A percentile compares a stretch with the other conserved stretches of the same genome.
Conservation (phyloP, 352 stramenopile genomes). For the Pythium rishiriense region DNA sequence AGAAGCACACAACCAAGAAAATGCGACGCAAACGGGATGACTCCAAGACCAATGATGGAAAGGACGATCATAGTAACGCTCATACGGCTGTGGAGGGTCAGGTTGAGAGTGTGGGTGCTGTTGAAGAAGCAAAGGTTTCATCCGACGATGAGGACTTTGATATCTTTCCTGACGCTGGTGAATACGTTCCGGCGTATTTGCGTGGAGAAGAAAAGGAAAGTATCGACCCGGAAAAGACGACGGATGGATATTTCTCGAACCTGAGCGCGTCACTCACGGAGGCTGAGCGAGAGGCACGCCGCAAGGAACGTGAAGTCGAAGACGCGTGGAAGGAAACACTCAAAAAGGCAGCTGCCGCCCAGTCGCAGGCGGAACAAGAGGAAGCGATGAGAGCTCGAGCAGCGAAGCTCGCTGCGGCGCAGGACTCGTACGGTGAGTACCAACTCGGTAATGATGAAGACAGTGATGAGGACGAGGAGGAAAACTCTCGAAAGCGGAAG, state of each 20-base stretch:
- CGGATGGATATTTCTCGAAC: slow-evolving; percentile 59
- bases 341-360: slow-evolving; percentile 50
- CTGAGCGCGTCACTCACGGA: slow-evolving; percentile 69
- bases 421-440: slow-evolving; percentile 67
- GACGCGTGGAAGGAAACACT: slow-evolving; percentile 60
- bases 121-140: background rate
- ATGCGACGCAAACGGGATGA: slow-evolving; percentile 28
- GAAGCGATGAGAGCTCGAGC: slow-evolving; percentile 40
- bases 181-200: slow-evolving; percentile 70
- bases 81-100: too few relatives aligned
- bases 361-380: slow-evolving; percentile 44
- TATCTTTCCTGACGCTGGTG: slow-evolving; percentile 72
- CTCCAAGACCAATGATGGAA: background rate
- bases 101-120: too few relatives aligned
- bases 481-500: slow-evolving; percentile 38
- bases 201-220: slow-evolving; percentile 30
- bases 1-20: slow-evolving; percentile 30
- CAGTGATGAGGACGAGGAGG: slow-evolving; percentile 72
- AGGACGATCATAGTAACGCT: too few relatives aligned
- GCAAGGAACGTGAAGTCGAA: slow-evolving; percentile 48
- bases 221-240: background rate
- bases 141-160: slow-evolving; percentile 57
- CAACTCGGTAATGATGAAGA: slow-evolving; percentile 43
- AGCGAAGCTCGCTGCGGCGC: slow-evolving; percentile 34
- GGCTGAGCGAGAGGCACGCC: slow-evolving; percentile 39